Evolutionary conservation across 2,329 filamentous ascomycete species (phyloP).

Genomic region (Purpureocillium takamizusanense): DNA sequence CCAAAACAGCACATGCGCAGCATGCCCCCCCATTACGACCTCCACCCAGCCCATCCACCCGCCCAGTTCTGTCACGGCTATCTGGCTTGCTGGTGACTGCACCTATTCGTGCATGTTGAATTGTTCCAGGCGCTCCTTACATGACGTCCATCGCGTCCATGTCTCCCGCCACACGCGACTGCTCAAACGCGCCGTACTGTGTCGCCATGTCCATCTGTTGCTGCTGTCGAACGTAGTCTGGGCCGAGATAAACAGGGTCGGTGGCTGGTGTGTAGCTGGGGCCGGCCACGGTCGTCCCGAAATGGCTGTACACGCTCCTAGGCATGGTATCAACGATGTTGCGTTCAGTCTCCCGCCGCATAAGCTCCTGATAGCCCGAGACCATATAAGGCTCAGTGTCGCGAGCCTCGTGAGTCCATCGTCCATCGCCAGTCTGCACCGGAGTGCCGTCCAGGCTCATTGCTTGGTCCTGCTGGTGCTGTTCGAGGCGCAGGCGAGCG

Average conservation of each 20-base stretch:
- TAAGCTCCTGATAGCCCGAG: conserved; percentile 67
- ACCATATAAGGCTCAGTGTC: conserved; percentile 76
- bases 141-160: conserved; percentile 40
- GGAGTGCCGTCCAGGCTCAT: conserved; percentile 48
- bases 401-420: conserved; percentile 34
- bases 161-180: conserved; percentile 31
- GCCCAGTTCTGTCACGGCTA: conserved; percentile 1
- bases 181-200: conserved; percentile 56
- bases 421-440: conserved; percentile 42
- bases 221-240: conserved; percentile 38
- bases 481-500: conserved; percentile 49
- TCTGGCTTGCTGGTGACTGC: conserved; percentile 7
- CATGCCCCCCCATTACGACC: no score
- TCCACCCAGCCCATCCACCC: not conserved
- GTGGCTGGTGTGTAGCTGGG: conserved; percentile 45
- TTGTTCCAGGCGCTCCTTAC: conserved; percentile 16
- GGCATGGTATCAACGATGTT: conserved; percentile 20
- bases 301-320: conserved; percentile 35
- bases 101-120: conserved; percentile 3
- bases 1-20: no score
- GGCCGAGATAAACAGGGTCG: conserved; percentile 58
- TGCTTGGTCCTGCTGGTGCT: conserved; percentile 30
- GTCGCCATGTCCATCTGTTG: conserved; percentile 54
- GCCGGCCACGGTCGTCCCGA: conserved; percentile 28
- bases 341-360: conserved; percentile 52